phyloP scores from a whole-genome alignment of 1,139 yeast species.

The Debaryomycetaceae sp. region DNA sequence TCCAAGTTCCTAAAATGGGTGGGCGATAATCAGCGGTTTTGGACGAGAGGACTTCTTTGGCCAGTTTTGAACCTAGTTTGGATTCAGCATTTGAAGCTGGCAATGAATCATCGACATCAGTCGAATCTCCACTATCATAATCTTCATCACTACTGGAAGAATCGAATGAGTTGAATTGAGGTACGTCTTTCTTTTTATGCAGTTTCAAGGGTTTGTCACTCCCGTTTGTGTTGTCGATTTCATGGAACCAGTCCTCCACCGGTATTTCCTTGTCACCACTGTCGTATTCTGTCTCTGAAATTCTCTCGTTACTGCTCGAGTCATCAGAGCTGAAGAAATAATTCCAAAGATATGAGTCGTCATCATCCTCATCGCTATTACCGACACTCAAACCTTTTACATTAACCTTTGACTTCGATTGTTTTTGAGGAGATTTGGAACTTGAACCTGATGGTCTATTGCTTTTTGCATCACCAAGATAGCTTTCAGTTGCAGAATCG shows the following conservation, averaged over 20 bases:
- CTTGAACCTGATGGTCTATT: neutral
- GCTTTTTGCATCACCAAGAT: slow-evolving; percentile 12
- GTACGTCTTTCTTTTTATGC: slow-evolving; percentile 10
- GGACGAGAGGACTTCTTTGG: slow-evolving; percentile 85
- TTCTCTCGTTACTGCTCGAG: slow-evolving; percentile 26
- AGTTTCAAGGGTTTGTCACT: slow-evolving; percentile 16
- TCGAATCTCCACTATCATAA: slow-evolving; percentile 71
- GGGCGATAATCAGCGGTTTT: slow-evolving; percentile 84
- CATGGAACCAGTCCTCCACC: slow-evolving; percentile 12
- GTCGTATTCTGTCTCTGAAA: slow-evolving; percentile 28
- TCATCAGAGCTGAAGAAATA: slow-evolving; percentile 49
- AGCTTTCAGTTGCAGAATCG: slow-evolving; percentile 18
- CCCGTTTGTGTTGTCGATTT: slow-evolving; percentile 13
- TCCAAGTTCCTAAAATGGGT: slow-evolving; percentile 92
- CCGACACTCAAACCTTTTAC: slow-evolving; percentile 7
- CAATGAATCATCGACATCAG: slow-evolving; percentile 81
- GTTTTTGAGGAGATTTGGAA: slow-evolving; percentile 6
- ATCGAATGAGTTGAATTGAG: slow-evolving; percentile 6
- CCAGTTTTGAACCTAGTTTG: slow-evolving; percentile 66
- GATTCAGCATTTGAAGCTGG: slow-evolving; percentile 55
- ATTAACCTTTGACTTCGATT: slow-evolving; percentile 3
- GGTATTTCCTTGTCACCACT: slow-evolving; percentile 14
- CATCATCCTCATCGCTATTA: slow-evolving; percentile 43
- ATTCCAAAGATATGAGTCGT: slow-evolving; percentile 54
- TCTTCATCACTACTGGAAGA: slow-evolving; percentile 25